Conservation (phyloP, 208 protist genomes). For the Vickermania ingenoplastis region DNA sequence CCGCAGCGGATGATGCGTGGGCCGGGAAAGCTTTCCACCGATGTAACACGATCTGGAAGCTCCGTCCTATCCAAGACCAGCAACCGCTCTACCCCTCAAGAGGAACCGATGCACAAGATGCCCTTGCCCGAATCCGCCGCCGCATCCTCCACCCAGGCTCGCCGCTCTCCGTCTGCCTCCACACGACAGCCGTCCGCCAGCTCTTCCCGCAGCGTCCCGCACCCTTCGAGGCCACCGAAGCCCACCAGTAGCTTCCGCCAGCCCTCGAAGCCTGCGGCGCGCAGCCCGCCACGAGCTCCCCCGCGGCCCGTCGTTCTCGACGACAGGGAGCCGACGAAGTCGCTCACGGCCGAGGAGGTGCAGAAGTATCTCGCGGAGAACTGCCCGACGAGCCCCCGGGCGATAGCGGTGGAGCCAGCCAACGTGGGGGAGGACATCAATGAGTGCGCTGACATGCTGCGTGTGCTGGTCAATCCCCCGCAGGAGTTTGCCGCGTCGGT, state of each 20-base stretch:
- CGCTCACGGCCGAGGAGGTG: neutral
- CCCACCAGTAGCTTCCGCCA: too few relatives aligned
- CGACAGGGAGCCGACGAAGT: neutral
- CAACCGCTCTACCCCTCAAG: neutral
- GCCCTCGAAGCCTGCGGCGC: too few relatives aligned
- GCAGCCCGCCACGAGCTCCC: too few relatives aligned
- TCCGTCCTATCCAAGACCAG: neutral
- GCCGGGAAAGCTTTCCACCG: too few relatives aligned
- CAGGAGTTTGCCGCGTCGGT: slow-evolving; percentile 51
- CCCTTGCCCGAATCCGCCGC: neutral
- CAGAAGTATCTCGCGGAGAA: neutral
- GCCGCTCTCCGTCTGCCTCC: neutral
- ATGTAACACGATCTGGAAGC: too few relatives aligned
- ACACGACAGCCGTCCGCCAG: neutral
- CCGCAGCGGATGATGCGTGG: neutral
- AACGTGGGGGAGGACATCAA: neutral
- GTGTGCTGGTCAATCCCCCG: slow-evolving; percentile 53
- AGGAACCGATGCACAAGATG: neutral
- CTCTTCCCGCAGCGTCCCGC: neutral
- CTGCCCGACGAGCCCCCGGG: neutral
- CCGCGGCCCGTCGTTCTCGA: too few relatives aligned
- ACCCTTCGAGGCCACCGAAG: neutral
- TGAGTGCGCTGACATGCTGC: slow-evolving; percentile 40
- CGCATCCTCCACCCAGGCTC: neutral
- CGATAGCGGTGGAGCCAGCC: neutral